Conservation (phyloP, 139 green algal species). For the Klebsormidium nitens region DNA sequence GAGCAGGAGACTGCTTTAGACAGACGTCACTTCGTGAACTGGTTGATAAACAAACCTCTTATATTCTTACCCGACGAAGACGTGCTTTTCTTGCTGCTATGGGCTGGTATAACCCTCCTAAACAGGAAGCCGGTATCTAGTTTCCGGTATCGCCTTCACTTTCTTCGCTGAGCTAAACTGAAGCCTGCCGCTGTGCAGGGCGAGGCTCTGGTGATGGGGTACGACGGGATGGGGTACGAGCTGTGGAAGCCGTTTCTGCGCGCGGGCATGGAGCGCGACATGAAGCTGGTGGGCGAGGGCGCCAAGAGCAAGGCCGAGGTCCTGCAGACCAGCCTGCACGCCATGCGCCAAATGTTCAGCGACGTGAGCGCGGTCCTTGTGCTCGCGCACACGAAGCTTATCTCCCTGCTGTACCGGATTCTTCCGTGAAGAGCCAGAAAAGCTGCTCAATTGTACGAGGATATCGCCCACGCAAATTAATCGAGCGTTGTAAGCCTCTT, state of each 20-base stretch:
- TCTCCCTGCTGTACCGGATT: background rate
- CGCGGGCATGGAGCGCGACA: slow-evolving; percentile 78
- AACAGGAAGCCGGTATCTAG: too few species aligned
- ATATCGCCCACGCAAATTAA: background rate
- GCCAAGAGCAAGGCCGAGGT: slow-evolving; percentile 49
- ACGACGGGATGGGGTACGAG: slow-evolving; percentile 65
- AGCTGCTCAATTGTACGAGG: background rate
- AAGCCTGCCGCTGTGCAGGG: slow-evolving; percentile 51
- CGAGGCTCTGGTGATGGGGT: slow-evolving; percentile 73
- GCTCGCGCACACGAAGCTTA: too few species aligned
- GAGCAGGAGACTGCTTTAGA: slow-evolving; percentile 1
- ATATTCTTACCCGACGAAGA: background rate
- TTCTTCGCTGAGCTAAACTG: too few species aligned
- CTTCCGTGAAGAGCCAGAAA: background rate
- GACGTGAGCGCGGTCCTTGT: too few species aligned
- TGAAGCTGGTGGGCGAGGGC: slow-evolving; percentile 63
- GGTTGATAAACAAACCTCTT: background rate
- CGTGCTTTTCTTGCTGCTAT: too few species aligned
- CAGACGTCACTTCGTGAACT: slow-evolving; percentile 41
- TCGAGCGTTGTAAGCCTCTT: background rate
- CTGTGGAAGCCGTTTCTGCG: slow-evolving; percentile 71
- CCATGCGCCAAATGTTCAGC: too few species aligned
- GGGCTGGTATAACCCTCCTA: too few species aligned
- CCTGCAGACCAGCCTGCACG: background rate
- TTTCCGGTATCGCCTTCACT: too few species aligned